Base-by-base conservation (phyloP, 257 asterid genomes). In the Petunia axillaris region DNA sequence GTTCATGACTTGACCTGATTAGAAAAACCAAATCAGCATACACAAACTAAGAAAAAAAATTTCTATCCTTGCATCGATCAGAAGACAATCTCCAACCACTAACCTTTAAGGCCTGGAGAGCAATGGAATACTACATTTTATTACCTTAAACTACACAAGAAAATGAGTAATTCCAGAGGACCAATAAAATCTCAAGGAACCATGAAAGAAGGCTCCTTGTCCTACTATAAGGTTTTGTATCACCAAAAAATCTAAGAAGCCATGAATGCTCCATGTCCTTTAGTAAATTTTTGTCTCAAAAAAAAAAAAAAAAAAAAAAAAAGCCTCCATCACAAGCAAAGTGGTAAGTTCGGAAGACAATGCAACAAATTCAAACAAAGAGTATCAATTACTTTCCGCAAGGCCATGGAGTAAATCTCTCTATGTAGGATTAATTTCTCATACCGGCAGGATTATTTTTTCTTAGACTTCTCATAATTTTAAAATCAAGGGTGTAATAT, bases 241-340 rank as follows among this genome's bases (percentile, higher is more conserved):
- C 70, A 64, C 70, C 2, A 64, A 8, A 37, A 64, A 64, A 64
- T 64, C n/a, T 64, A 63, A 64, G 70, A 10, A 10, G 70, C 44
- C 46, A 64, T 37, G 70, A 64, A 64, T 10, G 44, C 70, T 37
- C 44, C 44, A 37, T 64, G 70, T 8, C 70, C 41, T 64, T 1
- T 11, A 9, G 3, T 64, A 37, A 37, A 0, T 64, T 4, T 37
- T 10, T 38, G n/a, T 8, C 68, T 36, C 1, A 63, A 63, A 9
- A 63, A 2, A 39, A 62, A 62, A 62, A 13, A 59, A 25, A 63
- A 35, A 43, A 43, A 5, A 14, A 3, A 35, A 35, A 15, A 62
- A 62, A 62, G 41, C 41, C 41, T 63, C 44, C 68, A 63, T 63
- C n/a, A 36, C 68, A 63, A 39, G 9, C 68, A 37, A 3, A 62